These are phyloP conservation scores for Cystobasidium onofrii DNA, from an alignment of 768 basidiomycete species.

Conservation along the genomic window DNA sequence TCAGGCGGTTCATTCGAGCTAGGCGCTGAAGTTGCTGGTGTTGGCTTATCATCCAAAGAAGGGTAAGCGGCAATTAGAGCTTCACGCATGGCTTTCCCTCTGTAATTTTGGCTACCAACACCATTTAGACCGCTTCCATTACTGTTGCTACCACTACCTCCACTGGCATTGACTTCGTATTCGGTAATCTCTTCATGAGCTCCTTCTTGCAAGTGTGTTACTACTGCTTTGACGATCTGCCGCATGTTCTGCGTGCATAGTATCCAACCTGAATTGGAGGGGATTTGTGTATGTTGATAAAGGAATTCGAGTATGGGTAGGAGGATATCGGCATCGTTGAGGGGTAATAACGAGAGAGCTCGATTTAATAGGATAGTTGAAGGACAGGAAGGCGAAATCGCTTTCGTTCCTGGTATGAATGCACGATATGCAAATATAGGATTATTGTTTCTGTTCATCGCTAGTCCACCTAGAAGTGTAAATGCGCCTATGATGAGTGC, in stretches of 20 bases:
- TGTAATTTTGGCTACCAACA: not conserved
- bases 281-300: conserved; percentile 41
- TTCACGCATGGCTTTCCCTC: conserved; percentile 55
- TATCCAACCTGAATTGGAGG: conserved; percentile 36
- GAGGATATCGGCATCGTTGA: conserved; percentile 37
- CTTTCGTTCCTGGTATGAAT: not conserved
- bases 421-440: conserved; percentile 34
- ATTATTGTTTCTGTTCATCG: conserved; percentile 38
- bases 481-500: conserved; percentile 64
- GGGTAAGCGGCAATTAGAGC: conserved; percentile 53
- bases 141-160: conserved; percentile 21
- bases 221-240: conserved; percentile 33
- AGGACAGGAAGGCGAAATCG: conserved; percentile 24
- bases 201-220: conserved; percentile 32
- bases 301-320: conserved; percentile 39
- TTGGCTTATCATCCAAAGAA: conserved; percentile 2
- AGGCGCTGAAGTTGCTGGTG: not conserved
- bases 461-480: conserved; percentile 55
- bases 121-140: not conserved
- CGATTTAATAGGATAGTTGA: conserved; percentile 35
- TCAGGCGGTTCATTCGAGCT: not conserved
- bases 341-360: conserved; percentile 37
- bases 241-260: conserved; percentile 34
- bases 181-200: conserved; percentile 31
- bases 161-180: conserved; percentile 6